Evolutionary conservation across 345 rosid species (phyloP), one percentile per base, ranked within the genome.

Genomic region (Ricinus communis): DNA sequence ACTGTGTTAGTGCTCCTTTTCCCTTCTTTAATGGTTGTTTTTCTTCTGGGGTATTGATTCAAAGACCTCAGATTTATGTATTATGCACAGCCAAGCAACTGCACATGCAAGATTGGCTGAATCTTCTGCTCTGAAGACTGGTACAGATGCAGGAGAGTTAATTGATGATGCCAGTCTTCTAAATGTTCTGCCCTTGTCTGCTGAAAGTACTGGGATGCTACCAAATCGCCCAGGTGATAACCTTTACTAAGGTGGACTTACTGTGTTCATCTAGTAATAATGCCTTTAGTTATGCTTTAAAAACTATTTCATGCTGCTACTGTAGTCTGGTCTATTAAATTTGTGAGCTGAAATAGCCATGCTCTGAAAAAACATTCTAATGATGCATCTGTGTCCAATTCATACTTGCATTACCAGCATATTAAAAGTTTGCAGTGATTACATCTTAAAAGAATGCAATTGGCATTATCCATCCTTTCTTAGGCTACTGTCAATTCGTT

Each of bases 171-270:
- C 51, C 6, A 74, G 77, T 58, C 62, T 68, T 62, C 74, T 84
- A 68, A 72, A 79, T 50, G 70, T 92, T 78, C 85, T 95, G 77
- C 99, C 97, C 0, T 83, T 95, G 59, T 90, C 97, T 55, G 97
- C 97, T 71, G 93, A 90, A 82, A 85, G 81, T 75, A 81, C 97
- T n/a, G 96, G 91, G 66, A 70, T 92, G 67, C 81, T 89, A 52
- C 96, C 99, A 18, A 76, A 73, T 57, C 86, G 77, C 27, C 83
- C 76, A 69, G 95, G 97, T 89, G 71, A 13, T 27, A 24, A 47
- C 61, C 33, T 25, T 47, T 74, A 36, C 22, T 30, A 18, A 31
- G 60, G 14, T 53, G 47, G 50, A n/a, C 8, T 51, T 33, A 24
- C 33, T 38, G 24, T 62, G 54, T 55, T 21, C 55, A 68, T 54